A percentile compares a stretch with the other conserved stretches of the same genome.
Evolutionary conservation across 768 basidiomycete genomes (phyloP).

Genomic region (Leccinum subgranulosum): DNA sequence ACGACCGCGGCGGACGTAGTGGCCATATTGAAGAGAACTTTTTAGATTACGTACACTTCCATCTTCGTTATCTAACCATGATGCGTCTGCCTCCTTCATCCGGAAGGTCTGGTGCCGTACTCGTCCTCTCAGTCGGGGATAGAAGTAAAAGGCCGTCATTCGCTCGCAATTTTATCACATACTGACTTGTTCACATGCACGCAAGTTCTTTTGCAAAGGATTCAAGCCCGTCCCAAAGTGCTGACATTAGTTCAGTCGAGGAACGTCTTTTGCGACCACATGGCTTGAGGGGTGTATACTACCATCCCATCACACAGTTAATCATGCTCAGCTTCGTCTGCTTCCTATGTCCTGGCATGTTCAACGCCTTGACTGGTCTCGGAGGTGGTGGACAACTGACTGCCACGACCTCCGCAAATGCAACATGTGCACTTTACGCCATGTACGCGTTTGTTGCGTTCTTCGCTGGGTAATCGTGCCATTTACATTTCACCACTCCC

Average conservation of each 20-base stretch:
- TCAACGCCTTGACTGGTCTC: constrained; percentile 74
- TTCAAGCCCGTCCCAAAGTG: not conserved
- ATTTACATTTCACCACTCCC: not conserved
- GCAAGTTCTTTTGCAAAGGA: constrained; percentile 1
- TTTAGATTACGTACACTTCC: too few species aligned
- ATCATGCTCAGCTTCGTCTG: constrained; percentile 70
- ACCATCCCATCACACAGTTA: constrained; percentile 54
- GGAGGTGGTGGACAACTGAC: constrained; percentile 76
- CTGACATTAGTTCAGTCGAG: constrained; percentile 5
- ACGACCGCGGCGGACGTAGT: constrained; percentile 12
- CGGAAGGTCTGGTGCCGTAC: not conserved
- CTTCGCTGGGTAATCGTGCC: constrained; percentile 55
- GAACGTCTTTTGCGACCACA: constrained; percentile 41
- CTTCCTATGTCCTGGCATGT: constrained; percentile 56
- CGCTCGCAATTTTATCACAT: not conserved
- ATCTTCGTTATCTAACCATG: too few species aligned
- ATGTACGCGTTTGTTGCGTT: constrained; percentile 57
- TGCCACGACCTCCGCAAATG: constrained; percentile 60
- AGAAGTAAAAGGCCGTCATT: not conserved
- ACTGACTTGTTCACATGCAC: not conserved
- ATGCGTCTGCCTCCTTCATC: not conserved
- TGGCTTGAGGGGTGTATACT: constrained; percentile 53
- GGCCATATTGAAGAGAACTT: not conserved
- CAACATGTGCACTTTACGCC: constrained; percentile 65
- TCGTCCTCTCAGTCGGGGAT: not conserved